Conservation (phyloP, 257 asterid genomes). For the Galeopsis tetrahit region DNA sequence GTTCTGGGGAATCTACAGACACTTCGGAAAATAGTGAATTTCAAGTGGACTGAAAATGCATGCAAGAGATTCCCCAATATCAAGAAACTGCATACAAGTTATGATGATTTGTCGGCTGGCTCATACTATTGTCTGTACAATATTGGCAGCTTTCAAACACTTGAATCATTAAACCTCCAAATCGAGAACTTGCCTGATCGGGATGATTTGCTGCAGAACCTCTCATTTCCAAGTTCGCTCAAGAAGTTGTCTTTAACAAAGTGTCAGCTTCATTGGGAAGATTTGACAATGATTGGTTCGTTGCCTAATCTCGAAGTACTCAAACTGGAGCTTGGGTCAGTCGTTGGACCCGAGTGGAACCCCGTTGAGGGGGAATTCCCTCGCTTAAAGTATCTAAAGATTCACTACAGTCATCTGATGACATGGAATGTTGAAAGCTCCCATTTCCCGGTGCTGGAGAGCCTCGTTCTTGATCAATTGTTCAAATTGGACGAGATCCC, state of each 20-base stretch:
- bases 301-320: conserved; percentile 9
- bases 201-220: background rate
- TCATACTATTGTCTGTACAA: background rate
- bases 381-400: background rate
- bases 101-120: background rate
- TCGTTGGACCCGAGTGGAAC: conserved; percentile 2
- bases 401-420: background rate
- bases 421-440: conserved; percentile 16
- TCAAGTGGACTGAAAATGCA: background rate
- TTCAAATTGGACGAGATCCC: conserved; percentile 21
- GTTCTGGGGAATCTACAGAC: background rate
- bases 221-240: background rate
- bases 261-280: conserved; percentile 23
- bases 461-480: background rate
- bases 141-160: background rate
- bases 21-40: background rate
- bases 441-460: conserved; percentile 8
- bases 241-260: background rate
- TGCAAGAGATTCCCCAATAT: conserved; percentile 7
- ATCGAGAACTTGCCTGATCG: background rate
- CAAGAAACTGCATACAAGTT: background rate
- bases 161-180: conserved; percentile 1
- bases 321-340: background rate
- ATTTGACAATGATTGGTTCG: background rate
- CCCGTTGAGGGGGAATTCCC: conserved; percentile 25